Evolutionary conservation across 164 flowering plant species (phyloP), one percentile per base, ranked within the genome.

Genomic region (Amborella trichopoda): DNA sequence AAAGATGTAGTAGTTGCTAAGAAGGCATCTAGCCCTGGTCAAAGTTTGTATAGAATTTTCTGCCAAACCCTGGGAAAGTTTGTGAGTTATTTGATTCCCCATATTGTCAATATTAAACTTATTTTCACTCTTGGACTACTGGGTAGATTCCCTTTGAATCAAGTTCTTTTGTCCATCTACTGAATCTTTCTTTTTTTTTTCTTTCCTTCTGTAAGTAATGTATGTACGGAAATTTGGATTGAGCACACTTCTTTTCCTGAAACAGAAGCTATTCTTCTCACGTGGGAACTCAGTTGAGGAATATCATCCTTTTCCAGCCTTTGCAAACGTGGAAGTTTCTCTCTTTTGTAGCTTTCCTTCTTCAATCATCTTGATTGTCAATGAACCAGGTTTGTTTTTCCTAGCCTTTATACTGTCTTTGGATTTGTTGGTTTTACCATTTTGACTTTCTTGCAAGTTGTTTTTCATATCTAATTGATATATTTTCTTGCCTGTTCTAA

Each of bases 211-310:
- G n/a, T n/a, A n/a, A n/a, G n/a, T n/a, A n/a, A n/a, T n/a, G n/a
- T n/a, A n/a, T n/a, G n/a, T n/a, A n/a, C n/a, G n/a, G n/a, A n/a
- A n/a, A n/a, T n/a, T n/a, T n/a, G n/a, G n/a, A n/a, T n/a, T n/a
- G n/a, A n/a, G n/a, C n/a, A n/a, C n/a, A n/a, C n/a, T n/a, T n/a
- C n/a, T n/a, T n/a, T n/a, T n/a, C n/a, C n/a, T n/a, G n/a, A n/a
- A n/a, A 39, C 74, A 84, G 95, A 72, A 64, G 61, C 56, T 90
- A 53, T 52, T 69, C 40, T 90, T 90, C 60, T 73, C 71, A 52
- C 86, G 98, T 45, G 96, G 96, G 33, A 90, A 86, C 66, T 55
- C 83, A 69, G 73, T 75, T 55, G 94, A 93, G 12, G 78, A 66
- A 27, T 78, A 68, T 49, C 98, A 90, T 69, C 80, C 74, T 50